These are phyloP conservation scores for Achaetomiella virescens DNA, from an alignment of 495 filamentous ascomycete species.

Conservation along the genomic window DNA sequence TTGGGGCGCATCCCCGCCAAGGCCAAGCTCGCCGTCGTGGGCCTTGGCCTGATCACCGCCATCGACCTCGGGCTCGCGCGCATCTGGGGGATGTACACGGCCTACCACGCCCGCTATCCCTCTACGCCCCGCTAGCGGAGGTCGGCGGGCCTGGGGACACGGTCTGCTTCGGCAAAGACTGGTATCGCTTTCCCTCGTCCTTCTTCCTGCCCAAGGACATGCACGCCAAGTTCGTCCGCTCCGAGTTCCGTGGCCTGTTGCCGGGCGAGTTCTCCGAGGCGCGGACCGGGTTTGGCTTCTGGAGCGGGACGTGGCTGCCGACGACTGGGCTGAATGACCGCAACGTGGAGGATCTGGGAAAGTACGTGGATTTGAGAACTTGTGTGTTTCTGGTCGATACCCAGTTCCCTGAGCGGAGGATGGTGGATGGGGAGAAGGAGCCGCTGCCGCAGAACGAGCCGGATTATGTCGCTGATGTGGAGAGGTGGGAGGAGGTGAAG, in stretches of 20 bases:
- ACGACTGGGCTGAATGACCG: slow-evolving; percentile 87
- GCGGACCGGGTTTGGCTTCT: slow-evolving; percentile 52
- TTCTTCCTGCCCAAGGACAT: slow-evolving; percentile 79
- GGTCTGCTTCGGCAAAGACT: slow-evolving; percentile 93
- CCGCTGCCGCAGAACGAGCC: slow-evolving; percentile 57
- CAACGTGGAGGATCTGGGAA: slow-evolving; percentile 78
- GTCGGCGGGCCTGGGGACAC: slow-evolving; percentile 52
- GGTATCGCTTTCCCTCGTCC: slow-evolving; percentile 95
- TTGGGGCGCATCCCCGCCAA: slow-evolving; percentile 63
- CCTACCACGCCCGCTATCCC: slow-evolving; percentile 78
- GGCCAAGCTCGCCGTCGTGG: slow-evolving; percentile 58
- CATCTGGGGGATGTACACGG: slow-evolving; percentile 72
- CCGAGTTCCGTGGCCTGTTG: slow-evolving; percentile 81
- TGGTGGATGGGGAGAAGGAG: slow-evolving; percentile 27
- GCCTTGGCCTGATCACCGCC: slow-evolving; percentile 47
- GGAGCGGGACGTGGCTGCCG: slow-evolving; percentile 71
- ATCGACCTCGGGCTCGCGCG: slow-evolving; percentile 62
- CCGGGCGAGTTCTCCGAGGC: slow-evolving; percentile 85
- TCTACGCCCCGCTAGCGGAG: slow-evolving; percentile 55
- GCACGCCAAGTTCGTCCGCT: slow-evolving; percentile 80
- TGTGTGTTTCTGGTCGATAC: slow-evolving; percentile 89
- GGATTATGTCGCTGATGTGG: slow-evolving; percentile 60
- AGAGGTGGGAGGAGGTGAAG: slow-evolving; percentile 65
- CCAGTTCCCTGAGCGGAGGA: slow-evolving; percentile 55
- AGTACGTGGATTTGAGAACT: slow-evolving; percentile 72